Evolutionary conservation across 1,284 basidiomycete species (phyloP), one percentile per base, ranked within the genome.

Genomic region (Marasmius sp.): DNA sequence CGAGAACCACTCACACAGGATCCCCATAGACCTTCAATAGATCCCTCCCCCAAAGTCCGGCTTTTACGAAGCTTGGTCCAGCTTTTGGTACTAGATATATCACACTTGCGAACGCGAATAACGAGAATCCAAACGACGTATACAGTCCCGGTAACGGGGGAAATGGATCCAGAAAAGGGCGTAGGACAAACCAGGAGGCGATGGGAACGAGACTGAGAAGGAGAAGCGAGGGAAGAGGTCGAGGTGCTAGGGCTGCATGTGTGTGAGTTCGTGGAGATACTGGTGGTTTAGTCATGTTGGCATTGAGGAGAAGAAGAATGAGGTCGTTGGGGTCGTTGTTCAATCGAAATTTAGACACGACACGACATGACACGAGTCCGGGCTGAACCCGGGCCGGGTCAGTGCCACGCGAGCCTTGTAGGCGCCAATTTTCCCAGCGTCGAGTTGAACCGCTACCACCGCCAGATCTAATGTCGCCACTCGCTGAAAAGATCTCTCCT

Each of bases 41-140:
- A 74, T 97, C 94, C 64, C 82, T 82, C 11, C 94, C 94, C 69
- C 87, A 90, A 61, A 96, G 77, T 53, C 90, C 87, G 9, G 91
- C 92, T 52, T 83, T 85, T 27, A 93, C 77, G 70, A 96, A 94
- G 0, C 85, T 84, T 0, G 85, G 84, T 0, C 89, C 89, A 7
- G 95, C 81, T 0, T 83, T 82, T 14, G 94, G 93, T 8, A 96
- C 82, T 9, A 93, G 80, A 69, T 89, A 86, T 10, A 93, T 70
- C 0, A 90, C 86, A 0, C 85, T 84, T 2, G 95, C 71, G 59
- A 95, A 86, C 0, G 93, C 92, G 61, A 94, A 81, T 43, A 95
- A 77, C 0, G 92, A 88, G 74, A 95, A 89, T 0, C 94, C 94
- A 47, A 94, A 66, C 6, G 88, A 93, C 0, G 86, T 87, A 68